Evolutionary conservation across 345 rosid species (phyloP), one percentile per base, ranked within the genome.

Genomic region (Eucalyptus fibrosa): DNA sequence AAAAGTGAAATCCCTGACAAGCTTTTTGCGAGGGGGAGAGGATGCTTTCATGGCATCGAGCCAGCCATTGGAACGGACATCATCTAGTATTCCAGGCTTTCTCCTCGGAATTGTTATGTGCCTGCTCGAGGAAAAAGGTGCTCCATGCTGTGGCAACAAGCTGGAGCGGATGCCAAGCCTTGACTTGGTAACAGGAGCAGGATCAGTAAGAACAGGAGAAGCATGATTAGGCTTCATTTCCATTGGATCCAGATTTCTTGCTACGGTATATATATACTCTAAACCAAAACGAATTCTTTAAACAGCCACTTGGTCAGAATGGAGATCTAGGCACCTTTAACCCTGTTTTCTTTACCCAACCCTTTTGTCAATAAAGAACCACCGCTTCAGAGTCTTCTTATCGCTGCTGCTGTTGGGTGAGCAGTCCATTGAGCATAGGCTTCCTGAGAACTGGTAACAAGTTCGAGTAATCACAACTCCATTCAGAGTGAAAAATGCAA

Each of bases 11-110:
- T 94, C 96, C 92, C 94, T 95, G 50, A 93, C 89, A 17, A 94
- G 90, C 93, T 93, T 97, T 91, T 97, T 97, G 30, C 96, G 97
- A 67, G 99, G 98, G 87, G 99, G 99, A 28, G 99, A 97, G 10
- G 99, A 97, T 11, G 99, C 96, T 89, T 92, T 96, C 99, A 97
- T 97, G 83, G 98, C 97, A 86, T 97, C 98, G 26, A 97, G 93
- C 98, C 99, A 97, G 28, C 98, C 99, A 86, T 95, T 97, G 24
- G 96, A 96, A 82, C 93, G 89, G 91, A 97, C 99, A 92, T 97
- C 99, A 89, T 97, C 98, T 2, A 95, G 91, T 91, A 94, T 95
- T 49, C 93, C 93, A 24, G 94, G 93, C 92, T 95, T 97, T 89
- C 92, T 97, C 90, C 96, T 88, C 28, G 96, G 93, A 50, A 91